Conservation (phyloP, 2,329 filamentous ascomycete genomes). For the Aspergillus caelatus region DNA sequence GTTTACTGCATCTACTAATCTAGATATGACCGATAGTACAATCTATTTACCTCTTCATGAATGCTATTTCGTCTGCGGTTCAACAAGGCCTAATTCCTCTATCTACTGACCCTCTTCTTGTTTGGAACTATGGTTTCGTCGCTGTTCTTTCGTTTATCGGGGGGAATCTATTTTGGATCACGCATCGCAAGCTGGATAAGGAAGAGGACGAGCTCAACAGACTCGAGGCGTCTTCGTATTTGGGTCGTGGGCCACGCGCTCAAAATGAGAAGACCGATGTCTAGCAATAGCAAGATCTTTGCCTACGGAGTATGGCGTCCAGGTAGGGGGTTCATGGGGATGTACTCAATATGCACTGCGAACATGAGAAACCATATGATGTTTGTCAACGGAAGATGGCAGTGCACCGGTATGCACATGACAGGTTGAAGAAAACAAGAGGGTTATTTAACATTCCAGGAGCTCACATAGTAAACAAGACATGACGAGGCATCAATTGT, state of each 20-base stretch:
- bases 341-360: not conserved
- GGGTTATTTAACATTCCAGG: not conserved
- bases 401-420: not conserved
- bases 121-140: conserved; percentile 73
- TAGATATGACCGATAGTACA: conserved; percentile 46
- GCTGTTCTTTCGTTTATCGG: conserved; percentile 65
- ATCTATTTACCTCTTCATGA: conserved; percentile 70
- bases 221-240: conserved; percentile 26
- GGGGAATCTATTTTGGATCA: conserved; percentile 68
- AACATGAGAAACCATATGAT: not conserved
- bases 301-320: not conserved
- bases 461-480: not conserved
- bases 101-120: conserved; percentile 65
- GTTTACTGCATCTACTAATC: conserved; percentile 24
- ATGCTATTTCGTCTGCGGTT: conserved; percentile 67
- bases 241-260: conserved; percentile 14
- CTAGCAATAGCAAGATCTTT: not conserved
- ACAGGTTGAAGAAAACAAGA: not conserved
- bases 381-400: not conserved
- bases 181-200: conserved; percentile 64
- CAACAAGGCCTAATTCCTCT: conserved; percentile 68
- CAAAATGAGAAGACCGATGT: conserved; percentile 9
- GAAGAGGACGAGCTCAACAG: conserved; percentile 70
- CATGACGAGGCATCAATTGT: not conserved
- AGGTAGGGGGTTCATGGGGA: not conserved